Base-by-base conservation (phyloP, 345 rosid species). In the Odontarrhena argentea region DNA sequence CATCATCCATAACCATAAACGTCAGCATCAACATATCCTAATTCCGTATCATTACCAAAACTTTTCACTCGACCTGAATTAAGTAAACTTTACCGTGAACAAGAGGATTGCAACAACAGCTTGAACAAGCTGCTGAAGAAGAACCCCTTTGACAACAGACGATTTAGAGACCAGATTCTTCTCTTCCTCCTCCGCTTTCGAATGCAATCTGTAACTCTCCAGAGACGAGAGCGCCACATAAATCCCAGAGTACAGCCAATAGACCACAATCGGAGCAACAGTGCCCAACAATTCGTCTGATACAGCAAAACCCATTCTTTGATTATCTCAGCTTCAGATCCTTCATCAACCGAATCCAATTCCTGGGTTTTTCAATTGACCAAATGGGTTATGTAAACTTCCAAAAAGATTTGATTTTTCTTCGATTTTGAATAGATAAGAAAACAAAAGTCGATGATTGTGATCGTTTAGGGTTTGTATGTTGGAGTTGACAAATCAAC, bases 171-270 rank as follows among this genome's bases (percentile, higher is more conserved):
- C 97, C 68, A 87, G 85, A 76, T 89, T 89, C 77, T 89, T 92
- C 67, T 70, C 81, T 55, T 85, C 88, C 71, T 92, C 97, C 12
- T 92, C 98, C 49, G 71, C 77, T 76, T 82, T 86, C 0, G 90
- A 70, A 50, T 92, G 98, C 80, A 92, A 77, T 73, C 98, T 85
- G 62, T 87, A 90, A 66, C 80, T 80, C 30, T 87, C 82, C 9
- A 81, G 76, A 30, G 64, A 68, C 1, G 87, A 90, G 18, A 90
- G 69, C 48, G 70, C 25, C 5, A 83, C 71, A 48, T 93, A 90
- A 1, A 88, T 28, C 51, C 98, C 97, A 2, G 96, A 87, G 67
- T 93, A 93, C 9, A 80, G 68, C 97, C 98, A 93, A 51, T 93
- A 90, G 0, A 90, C 85, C 59, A 84, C 3, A 35, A 93, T 84